Base-by-base conservation (phyloP, 164 flowering plant species). In the Houttuynia cordata region DNA sequence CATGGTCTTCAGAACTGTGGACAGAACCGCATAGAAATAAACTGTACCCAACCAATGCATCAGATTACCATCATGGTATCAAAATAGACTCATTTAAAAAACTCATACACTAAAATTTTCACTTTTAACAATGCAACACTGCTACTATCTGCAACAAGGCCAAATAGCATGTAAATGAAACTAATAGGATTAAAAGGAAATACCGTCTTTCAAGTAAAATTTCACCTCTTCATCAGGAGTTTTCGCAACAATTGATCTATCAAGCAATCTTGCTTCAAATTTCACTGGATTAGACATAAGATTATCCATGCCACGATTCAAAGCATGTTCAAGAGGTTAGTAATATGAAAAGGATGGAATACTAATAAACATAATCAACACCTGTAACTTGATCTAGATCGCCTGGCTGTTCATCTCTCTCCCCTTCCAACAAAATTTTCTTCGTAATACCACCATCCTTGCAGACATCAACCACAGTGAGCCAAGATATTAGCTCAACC, bases 1-100 rank as follows among this genome's bases (percentile, higher is more conserved):
- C 90, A 84, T 84, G 47, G 86, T 82, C 63, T 74, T 82, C 53
- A 79, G 79, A 30, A 84, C 83, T 62, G 59, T 76, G 67, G 80
- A 52, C 62, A 87, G 63, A 57, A 80, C 88, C 13, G 78, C 77
- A 75, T 80, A 81, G 61, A 87, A 73, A 73, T 81, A 83, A 67
- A 87, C 95, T 87, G 69, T 22, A 69, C 41, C 14, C 64, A 62
- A 53, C 25, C 71, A 18, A 56, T 37, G 21, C 34, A 59, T 14
- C 30, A 13, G 64, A 41, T 51, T 20, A 45, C 53, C 45, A 58
- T 24, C 52, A 19, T 24, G 53, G 56, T 45, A 41, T 4, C 59
- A 52, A 52, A 37, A 62, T 14, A 39, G 3, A 22, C 37, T 3
- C 14, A 24, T 24, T 21, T 7, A 18, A 30, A 30, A 30, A 30